Evolutionary conservation across 2,329 filamentous ascomycete genomes (phyloP).

Genomic region (Aspergillus tubingensis): DNA sequence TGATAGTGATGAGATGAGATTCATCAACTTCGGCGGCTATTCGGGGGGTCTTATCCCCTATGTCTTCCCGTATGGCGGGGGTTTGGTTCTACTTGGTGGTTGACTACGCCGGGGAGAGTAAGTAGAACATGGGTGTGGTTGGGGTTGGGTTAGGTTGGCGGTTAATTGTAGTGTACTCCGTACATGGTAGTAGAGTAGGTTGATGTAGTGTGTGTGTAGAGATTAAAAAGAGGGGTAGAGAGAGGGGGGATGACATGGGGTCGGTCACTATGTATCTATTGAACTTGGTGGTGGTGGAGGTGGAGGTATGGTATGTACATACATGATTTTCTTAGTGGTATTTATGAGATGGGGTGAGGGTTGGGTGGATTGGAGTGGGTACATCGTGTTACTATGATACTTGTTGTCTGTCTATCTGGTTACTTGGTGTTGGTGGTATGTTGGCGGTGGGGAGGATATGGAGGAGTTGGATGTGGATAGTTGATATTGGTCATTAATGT

Average conservation of each 20-base stretch:
- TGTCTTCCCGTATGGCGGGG: background rate
- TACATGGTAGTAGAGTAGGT: too few species aligned
- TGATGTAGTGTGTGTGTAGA: background rate
- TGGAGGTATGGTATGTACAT: background rate
- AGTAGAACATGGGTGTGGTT: background rate
- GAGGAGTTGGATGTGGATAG: too few species aligned
- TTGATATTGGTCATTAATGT: too few species aligned
- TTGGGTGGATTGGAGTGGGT: background rate
- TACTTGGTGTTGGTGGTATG: too few species aligned
- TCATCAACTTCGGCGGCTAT: background rate
- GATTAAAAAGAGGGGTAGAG: background rate
- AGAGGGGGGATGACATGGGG: background rate
- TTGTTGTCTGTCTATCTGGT: too few species aligned
- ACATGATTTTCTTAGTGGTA: background rate
- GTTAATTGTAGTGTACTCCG: background rate
- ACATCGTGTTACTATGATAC: too few species aligned
- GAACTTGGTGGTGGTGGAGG: background rate
- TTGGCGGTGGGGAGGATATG: too few species aligned
- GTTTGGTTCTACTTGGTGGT: background rate
- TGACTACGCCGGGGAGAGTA: background rate
- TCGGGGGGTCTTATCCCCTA: background rate
- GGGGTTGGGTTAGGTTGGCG: background rate
- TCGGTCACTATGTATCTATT: background rate
- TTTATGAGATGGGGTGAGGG: background rate
- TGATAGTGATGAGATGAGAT: background rate